Base-by-base conservation (phyloP, 768 basidiomycete genomes). In the Thelephora aurantiotincta region DNA sequence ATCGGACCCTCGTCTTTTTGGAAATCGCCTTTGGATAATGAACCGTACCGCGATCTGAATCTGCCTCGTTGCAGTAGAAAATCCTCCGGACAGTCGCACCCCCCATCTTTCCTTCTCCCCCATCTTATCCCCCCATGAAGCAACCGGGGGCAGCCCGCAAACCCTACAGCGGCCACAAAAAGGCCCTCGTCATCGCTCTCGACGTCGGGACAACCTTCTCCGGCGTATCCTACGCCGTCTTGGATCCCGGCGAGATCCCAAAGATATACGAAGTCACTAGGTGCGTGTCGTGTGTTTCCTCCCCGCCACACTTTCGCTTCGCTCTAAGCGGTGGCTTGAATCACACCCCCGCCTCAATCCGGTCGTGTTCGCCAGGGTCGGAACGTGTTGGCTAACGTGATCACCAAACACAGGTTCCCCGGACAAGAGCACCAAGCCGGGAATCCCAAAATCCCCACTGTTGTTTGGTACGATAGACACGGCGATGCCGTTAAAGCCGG, bases 351-450 rank as follows among this genome's bases (percentile, higher is more conserved):
- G 18, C 19, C 38, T 1, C 16, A 19, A 5, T n/a, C 41, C 4
- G 51, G 19, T 50, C 16, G 35, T 19, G 48, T 46, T 22, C 35
- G 7, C 14, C 38, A 16, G 38, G 22, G 22, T 22, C 2, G 22
- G 14, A 41, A 41, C 18, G 42, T 43, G 26, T 43, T 13, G 49
- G 22, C 20, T 30, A 33, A 35, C 16, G 37, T 1, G 34, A 2
- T 30, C 48, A 51, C 47, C 5, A 4, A 30, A 52, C 52, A 20
- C 51, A 86, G 84, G 49, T 88, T 86, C 49, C 84, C 84, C 7
- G 85, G 84, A 14, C 85, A 87, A 63, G 85, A 88, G 62, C 83
- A 88, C 70, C 82, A 85, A 43, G 83, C 80, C 12, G 84, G 84
- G 35, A 88, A 86, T 60, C 79, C 81, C 49, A 88, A 88, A 66